Conservation (phyloP, 108 stramenopile genomes). For the Heterococcus sp. region DNA sequence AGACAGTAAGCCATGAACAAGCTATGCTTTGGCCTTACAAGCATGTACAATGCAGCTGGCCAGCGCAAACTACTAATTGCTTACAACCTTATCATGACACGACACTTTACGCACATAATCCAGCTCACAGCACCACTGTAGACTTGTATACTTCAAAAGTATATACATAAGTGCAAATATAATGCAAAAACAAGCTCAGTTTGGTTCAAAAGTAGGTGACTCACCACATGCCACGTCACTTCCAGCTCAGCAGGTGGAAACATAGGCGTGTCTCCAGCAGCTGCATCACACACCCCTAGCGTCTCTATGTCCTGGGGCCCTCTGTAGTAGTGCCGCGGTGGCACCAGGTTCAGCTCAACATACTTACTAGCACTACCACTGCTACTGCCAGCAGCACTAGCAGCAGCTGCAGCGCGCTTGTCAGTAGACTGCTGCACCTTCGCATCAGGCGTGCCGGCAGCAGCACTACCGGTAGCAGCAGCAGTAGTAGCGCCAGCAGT, state of each 20-base stretch:
- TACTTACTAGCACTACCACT: not conserved
- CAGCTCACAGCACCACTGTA: no score
- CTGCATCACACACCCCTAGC: conserved; percentile 2
- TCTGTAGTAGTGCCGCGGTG: not conserved
- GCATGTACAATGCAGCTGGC: no score
- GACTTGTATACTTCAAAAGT: no score
- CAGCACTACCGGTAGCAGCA: not conserved
- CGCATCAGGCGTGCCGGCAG: not conserved
- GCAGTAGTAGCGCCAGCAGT: no score
- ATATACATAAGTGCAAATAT: no score
- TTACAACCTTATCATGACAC: no score
- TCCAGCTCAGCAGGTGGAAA: not conserved
- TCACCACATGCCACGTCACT: not conserved
- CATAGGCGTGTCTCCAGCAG: not conserved
- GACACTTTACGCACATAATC: no score
- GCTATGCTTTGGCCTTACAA: no score
- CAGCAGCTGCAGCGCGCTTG: not conserved
- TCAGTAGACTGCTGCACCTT: not conserved
- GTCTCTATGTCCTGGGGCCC: not conserved
- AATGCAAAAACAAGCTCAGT: no score
- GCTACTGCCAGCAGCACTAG: not conserved
- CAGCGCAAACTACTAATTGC: no score
- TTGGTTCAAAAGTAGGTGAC: no score
- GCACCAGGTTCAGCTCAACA: not conserved
- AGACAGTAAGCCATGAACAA: no score